Base-by-base conservation (phyloP, 495 filamentous ascomycete species). In the Podospora pseudocomata region DNA sequence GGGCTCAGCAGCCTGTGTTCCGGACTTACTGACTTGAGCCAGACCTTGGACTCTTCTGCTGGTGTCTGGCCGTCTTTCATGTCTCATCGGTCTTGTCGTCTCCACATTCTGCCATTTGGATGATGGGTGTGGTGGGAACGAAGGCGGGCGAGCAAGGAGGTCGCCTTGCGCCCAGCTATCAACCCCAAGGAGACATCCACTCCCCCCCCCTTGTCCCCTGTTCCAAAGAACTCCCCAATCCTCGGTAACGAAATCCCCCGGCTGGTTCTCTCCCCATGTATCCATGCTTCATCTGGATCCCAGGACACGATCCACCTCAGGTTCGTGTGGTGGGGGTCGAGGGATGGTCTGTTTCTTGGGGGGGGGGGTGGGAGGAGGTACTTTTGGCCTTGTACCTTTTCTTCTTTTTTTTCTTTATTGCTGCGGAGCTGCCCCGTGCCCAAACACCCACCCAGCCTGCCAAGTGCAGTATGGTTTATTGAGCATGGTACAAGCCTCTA, bases 401-500 rank as follows among this genome's bases (percentile, higher is more conserved):
- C 26, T 9, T 66, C 30, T 44, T 56, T 44, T 9, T 62, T 39
- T 67, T 63, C 26, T 34, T 34, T 27, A 55, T 57, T 62, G 26
- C 34, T 61, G 60, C 60, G 60, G 23, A 62, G 18, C 30, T 62
- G 60, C 60, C 30, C 60, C 60, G 60, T 62, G 60, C 60, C 60
- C 60, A 62, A 11, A 28, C 26, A 5, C 26, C 60, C 60, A 19
- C 55, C 55, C 55, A 58, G 55, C n/a, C 23, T n/a, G 19, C n/a
- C 7, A 58, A 58, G 55, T 26, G n/a, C 23, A 3, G 55, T 58
- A 19, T 20, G 19, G 55, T 58, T 58, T 58, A 58, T 62, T 62
- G 60, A 62, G 23, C 23, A 62, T 30, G 30, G 23, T 62, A 62
- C 27, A 62, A 19, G 60, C 66, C 68, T 71, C 64, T 56, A 67